Conservation (phyloP, 768 basidiomycete species). For the Trametopsis cervina region DNA sequence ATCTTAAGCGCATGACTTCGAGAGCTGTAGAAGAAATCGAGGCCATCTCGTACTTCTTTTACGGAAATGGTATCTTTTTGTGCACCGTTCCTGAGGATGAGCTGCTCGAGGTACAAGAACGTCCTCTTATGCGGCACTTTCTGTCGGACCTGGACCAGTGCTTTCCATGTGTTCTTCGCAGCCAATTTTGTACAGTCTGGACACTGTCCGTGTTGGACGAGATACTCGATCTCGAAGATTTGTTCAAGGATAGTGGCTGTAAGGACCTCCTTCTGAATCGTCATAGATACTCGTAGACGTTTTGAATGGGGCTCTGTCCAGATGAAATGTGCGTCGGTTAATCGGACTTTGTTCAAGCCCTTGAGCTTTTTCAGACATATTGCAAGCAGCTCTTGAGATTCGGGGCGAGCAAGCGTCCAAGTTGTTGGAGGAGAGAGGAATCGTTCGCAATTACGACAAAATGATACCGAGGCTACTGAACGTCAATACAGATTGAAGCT, state of each 20-base stretch:
- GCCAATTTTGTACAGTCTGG: conserved; percentile 90
- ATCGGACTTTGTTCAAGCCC: conserved; percentile 85
- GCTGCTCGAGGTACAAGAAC: conserved; percentile 94
- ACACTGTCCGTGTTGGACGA: conserved; percentile 94
- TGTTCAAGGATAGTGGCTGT: conserved; percentile 95
- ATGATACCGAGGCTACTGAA: conserved; percentile 72
- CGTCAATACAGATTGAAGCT: no score
- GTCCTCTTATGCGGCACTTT: conserved; percentile 98
- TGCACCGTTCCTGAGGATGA: conserved; percentile 93
- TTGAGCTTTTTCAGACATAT: conserved; percentile 94
- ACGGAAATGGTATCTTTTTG: conserved; percentile 95
- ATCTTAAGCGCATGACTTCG: conserved; percentile 93
- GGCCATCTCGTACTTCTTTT: conserved; percentile 88
- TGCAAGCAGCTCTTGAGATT: conserved; percentile 89
- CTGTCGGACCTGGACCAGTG: conserved; percentile 96
- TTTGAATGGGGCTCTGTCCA: conserved; percentile 99
- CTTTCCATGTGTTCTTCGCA: conserved; percentile 99
- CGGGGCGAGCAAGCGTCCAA: conserved; percentile 83
- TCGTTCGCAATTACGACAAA: conserved; percentile 93
- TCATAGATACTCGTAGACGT: conserved; percentile 84
- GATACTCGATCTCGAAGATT: conserved; percentile 93
- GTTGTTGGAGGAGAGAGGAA: conserved; percentile 85
- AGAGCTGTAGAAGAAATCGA: conserved; percentile 95
- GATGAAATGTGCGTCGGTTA: conserved; percentile 98
- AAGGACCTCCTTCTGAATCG: conserved; percentile 97